Evolutionary conservation across 2,329 filamentous ascomycete genomes (phyloP).

Genomic region (Fusarium musae): DNA sequence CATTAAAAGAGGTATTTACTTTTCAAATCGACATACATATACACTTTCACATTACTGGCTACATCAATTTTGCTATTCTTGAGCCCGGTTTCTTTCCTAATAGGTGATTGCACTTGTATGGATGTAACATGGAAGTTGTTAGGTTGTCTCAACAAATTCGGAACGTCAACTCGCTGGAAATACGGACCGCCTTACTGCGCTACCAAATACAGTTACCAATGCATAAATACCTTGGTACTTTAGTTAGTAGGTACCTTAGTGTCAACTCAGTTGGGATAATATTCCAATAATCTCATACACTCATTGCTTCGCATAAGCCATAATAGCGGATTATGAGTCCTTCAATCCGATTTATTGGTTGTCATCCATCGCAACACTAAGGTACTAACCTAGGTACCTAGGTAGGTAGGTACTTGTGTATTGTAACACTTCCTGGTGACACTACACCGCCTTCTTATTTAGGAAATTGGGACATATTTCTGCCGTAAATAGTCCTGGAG

Average conservation of each 20-base stretch:
- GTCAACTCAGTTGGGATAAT: neutral
- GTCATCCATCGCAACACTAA: neutral
- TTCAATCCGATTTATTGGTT: neutral
- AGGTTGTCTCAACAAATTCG: neutral
- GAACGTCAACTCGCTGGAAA: neutral
- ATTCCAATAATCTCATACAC: neutral
- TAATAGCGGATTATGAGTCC: neutral
- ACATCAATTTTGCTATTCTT: neutral
- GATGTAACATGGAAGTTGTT: neutral
- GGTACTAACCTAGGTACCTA: neutral
- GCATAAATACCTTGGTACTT: neutral
- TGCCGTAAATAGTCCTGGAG: slow-evolving; percentile 30
- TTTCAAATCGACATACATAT: neutral
- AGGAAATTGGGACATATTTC: slow-evolving; percentile 11
- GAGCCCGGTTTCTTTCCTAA: neutral
- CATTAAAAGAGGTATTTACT: neutral
- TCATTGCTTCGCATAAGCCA: neutral
- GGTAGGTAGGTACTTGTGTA: neutral
- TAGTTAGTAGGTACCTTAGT: neutral
- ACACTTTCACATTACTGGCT: neutral
- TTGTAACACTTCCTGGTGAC: neutral
- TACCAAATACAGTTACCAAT: neutral
- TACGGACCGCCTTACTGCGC: neutral
- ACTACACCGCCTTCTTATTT: slow-evolving; percentile 24
- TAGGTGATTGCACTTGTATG: neutral